These are phyloP conservation scores for Hondaea fermentalgiana DNA, from an alignment of 108 stramenopile species.

Conservation along the genomic window DNA sequence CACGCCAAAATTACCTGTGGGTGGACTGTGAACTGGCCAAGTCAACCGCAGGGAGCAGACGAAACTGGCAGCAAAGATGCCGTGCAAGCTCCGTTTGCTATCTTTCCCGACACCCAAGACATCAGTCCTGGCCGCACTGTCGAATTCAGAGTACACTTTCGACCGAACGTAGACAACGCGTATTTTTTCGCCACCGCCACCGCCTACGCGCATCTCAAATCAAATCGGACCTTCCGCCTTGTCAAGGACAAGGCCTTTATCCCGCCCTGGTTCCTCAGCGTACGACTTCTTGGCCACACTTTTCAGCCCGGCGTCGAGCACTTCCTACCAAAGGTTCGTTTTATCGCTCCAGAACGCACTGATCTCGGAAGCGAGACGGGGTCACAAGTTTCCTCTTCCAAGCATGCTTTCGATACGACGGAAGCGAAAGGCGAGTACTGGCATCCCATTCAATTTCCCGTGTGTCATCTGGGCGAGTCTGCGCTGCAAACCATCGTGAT, in stretches of 20 bases:
- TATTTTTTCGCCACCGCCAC: slow-evolving; percentile 47
- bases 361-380: not conserved
- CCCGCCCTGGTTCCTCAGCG: slow-evolving; percentile 45
- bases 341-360: not conserved
- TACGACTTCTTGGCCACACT: slow-evolving; percentile 45
- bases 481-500: slow-evolving; percentile 44
- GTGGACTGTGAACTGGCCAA: not conserved
- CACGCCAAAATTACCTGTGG: slow-evolving; percentile 15
- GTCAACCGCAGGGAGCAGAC: too few relatives aligned
- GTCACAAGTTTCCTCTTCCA: not conserved
- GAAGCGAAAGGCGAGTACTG: slow-evolving; percentile 15
- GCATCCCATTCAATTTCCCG: slow-evolving; percentile 33
- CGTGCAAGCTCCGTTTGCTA: slow-evolving; percentile 25
- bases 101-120: slow-evolving; percentile 33
- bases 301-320: slow-evolving; percentile 29
- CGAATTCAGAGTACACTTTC: slow-evolving; percentile 34
- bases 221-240: slow-evolving; percentile 53
- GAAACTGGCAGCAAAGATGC: too few relatives aligned
- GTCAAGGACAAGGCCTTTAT: slow-evolving; percentile 50
- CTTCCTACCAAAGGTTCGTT: slow-evolving; percentile 34
- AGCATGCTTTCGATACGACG: not conserved
- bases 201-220: slow-evolving; percentile 46
- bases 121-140: slow-evolving; percentile 29
- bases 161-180: slow-evolving; percentile 31
- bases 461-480: slow-evolving; percentile 43